Evolutionary conservation across 306 rosid genomes (phyloP), one percentile per base, ranked within the genome.

Genomic region (Potentilla sterilis): DNA sequence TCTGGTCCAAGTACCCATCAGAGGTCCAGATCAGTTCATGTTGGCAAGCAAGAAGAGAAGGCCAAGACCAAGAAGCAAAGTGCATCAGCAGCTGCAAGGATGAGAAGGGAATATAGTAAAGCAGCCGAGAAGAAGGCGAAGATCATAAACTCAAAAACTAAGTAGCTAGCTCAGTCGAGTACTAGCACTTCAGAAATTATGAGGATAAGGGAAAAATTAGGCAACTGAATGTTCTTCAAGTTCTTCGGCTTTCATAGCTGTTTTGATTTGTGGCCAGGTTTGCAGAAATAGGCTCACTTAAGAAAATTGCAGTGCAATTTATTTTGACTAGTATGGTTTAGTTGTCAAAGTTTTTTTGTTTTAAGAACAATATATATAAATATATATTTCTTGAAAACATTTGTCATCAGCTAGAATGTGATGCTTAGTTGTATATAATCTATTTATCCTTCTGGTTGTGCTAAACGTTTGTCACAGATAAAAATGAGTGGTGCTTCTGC

Each of bases 1-100:
- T 95, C 99, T 64, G 91, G 96, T 15, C 97, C 96, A 54, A 83
- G 86, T 64, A 85, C 79, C 73, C 79, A 44, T 19, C 77, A 32
- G 19, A 38, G 28, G 55, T 44, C n/a, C 51, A 77, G 69, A 28
- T 52, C 43, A 68, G 69, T 43, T 38, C 18, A 70, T 58, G 47
- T 52, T 8, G 47, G 11, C 47, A 64, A 64, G 69, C 46, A 64
- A 75, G 63, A 66, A 37, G 70, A 47, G 73, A 73, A 21, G 55
- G 28, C 52, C 7, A 22, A 64, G 69, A 38, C 46, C 46, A 64
- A 64, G 69, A 64, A 64, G 47, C 46, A 38, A 37, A 64, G 69
- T 64, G 47, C 69, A 37, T 64, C 69, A 35, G 69, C 12, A 64
- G 24, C 47, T 64, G 46, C 47, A 18, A 64, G 24, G 28, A 18